Evolutionary conservation across 2,329 filamentous ascomycete species (phyloP).

Genomic region (Colletotrichum sp.): DNA sequence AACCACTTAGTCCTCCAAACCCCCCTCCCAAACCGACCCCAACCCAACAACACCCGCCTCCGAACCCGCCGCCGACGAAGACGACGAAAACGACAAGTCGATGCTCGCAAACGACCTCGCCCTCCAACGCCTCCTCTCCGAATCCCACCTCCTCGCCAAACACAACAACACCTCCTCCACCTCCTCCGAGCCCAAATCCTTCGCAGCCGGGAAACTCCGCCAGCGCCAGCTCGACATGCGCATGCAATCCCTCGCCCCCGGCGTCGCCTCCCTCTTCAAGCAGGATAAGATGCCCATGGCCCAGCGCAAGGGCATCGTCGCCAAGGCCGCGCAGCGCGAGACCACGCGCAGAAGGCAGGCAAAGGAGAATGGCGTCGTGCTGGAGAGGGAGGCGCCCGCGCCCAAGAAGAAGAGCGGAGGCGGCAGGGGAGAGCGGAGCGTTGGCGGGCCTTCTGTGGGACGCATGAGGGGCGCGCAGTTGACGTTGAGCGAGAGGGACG

Average conservation of each 20-base stretch:
- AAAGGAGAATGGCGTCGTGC: slow-evolving; percentile 85
- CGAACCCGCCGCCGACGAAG: slow-evolving; percentile 28
- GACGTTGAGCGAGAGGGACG: slow-evolving; percentile 78
- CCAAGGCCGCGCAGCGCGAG: slow-evolving; percentile 70
- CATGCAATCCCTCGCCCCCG: slow-evolving; percentile 68
- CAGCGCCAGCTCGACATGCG: slow-evolving; percentile 85
- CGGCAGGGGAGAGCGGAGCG: slow-evolving; percentile 55
- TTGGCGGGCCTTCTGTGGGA: slow-evolving; percentile 81
- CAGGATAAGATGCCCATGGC: slow-evolving; percentile 91
- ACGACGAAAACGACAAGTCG: slow-evolving; percentile 64
- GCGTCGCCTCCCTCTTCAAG: slow-evolving; percentile 63
- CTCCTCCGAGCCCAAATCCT: slow-evolving; percentile 43
- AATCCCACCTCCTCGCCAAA: slow-evolving; percentile 81
- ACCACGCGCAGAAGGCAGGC: slow-evolving; percentile 77
- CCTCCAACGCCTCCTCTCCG: slow-evolving; percentile 85
- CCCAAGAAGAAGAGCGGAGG: slow-evolving; percentile 35
- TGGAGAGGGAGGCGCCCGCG: slow-evolving; percentile 64
- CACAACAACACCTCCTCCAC: slow-evolving; percentile 41
- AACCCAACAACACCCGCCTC: slow-evolving; percentile 26
- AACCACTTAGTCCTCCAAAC: slow-evolving; percentile 49
- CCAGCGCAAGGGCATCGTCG: slow-evolving; percentile 82
- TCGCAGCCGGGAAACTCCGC: slow-evolving; percentile 71
- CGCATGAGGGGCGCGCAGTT: slow-evolving; percentile 81
- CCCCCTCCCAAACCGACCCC: slow-evolving; percentile 41
- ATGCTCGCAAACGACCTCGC: slow-evolving; percentile 92